These are phyloP conservation scores for Daldinia childiae DNA, from an alignment of 495 filamentous ascomycete genomes.

Conservation along the genomic window DNA sequence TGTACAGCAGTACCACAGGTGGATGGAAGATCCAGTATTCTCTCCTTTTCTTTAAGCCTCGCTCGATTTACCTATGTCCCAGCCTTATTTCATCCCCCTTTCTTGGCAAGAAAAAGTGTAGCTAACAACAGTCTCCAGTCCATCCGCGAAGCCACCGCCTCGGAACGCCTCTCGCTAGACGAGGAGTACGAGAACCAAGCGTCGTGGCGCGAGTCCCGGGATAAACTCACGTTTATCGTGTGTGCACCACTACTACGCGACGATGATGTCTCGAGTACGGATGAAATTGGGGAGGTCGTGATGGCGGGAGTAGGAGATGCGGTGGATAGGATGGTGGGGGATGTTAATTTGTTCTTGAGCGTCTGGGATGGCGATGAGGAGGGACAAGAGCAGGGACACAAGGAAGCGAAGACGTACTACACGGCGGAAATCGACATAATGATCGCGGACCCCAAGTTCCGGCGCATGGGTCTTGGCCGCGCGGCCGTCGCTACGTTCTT, in stretches of 20 bases:
- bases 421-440: slow-evolving; percentile 88
- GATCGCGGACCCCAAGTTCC: slow-evolving; percentile 71
- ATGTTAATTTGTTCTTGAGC: slow-evolving; percentile 85
- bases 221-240: slow-evolving; percentile 79
- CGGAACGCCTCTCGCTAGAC: slow-evolving; percentile 76
- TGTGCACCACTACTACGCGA: slow-evolving; percentile 54
- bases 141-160: slow-evolving; percentile 84
- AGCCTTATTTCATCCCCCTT: not conserved
- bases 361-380: slow-evolving; percentile 51
- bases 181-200: slow-evolving; percentile 88
- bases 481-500: slow-evolving; percentile 74
- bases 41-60: not conserved
- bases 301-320: slow-evolving; percentile 58
- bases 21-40: slow-evolving; percentile 87
- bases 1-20: slow-evolving; percentile 82
- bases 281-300: not conserved
- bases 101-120: not conserved
- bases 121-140: slow-evolving; percentile 56
- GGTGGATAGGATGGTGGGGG: slow-evolving; percentile 74
- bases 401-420: slow-evolving; percentile 37
- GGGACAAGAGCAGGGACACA: slow-evolving; percentile 42
- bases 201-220: slow-evolving; percentile 78
- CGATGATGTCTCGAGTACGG: not conserved
- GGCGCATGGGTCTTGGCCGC: slow-evolving; percentile 71
- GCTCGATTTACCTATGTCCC: not conserved